phyloP scores from a whole-genome alignment of 306 rosid species.

The peach (Prunus persica) region DNA sequence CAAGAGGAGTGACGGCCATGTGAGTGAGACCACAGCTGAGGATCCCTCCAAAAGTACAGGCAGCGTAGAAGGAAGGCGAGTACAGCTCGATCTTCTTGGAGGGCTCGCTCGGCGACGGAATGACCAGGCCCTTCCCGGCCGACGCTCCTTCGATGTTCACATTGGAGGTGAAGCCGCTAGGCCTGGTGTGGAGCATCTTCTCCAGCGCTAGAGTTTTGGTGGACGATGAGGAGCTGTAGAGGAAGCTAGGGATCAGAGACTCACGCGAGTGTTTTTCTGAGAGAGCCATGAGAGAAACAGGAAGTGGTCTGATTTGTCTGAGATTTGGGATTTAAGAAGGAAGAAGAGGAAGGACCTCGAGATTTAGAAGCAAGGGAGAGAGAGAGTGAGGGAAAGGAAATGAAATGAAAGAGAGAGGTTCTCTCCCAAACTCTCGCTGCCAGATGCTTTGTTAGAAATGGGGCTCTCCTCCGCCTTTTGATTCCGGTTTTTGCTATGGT shows the following conservation, averaged over 20 bases:
- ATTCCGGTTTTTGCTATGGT: constrained; percentile 10
- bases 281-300: constrained; percentile 45
- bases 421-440: constrained; percentile 39
- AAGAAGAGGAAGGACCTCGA: constrained; percentile 6
- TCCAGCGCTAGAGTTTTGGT: constrained; percentile 52
- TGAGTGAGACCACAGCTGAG: constrained; percentile 94
- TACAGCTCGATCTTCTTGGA: constrained; percentile 72
- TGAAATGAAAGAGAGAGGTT: not conserved
- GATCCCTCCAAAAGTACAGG: constrained; percentile 85
- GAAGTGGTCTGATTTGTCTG: not conserved
- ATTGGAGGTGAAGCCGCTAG: constrained; percentile 9
- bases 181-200: constrained; percentile 40
- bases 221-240: constrained; percentile 55
- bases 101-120: constrained; percentile 64
- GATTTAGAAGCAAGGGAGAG: constrained; percentile 19
- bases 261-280: constrained; percentile 45
- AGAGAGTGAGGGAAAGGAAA: not conserved
- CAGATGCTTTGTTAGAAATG: constrained; percentile 8
- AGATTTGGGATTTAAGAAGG: not conserved
- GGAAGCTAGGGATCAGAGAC: constrained; percentile 65
- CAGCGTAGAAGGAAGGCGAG: constrained; percentile 85
- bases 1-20: constrained; percentile 95
- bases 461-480: not conserved
- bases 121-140: constrained; percentile 25
- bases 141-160: constrained; percentile 19